A percentile compares a stretch with the other conserved stretches of the same genome.
These are phyloP conservation scores for Phaeophleospora eucalypticola DNA, from an alignment of 2,329 filamentous ascomycete species.

Conservation along the genomic window DNA sequence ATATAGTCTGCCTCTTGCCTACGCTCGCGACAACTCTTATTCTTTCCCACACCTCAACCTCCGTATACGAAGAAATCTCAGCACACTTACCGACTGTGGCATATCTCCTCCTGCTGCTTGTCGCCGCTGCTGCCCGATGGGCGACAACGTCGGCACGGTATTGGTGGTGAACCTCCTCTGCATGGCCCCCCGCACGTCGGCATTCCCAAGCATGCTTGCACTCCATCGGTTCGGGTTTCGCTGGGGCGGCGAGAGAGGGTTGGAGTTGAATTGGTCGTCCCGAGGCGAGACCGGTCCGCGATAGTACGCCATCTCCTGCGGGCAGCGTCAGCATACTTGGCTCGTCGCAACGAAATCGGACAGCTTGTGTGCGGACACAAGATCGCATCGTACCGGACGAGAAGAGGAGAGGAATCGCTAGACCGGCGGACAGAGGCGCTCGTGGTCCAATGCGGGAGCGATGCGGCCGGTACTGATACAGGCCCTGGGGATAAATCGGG, in stretches of 20 bases:
- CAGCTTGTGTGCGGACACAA: background rate
- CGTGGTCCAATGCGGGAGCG: constrained; percentile 1
- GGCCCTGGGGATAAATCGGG: background rate
- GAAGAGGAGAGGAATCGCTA: background rate
- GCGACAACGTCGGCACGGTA: constrained; percentile 68
- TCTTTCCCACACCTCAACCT: too few relatives aligned
- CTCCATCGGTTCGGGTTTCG: constrained; percentile 33
- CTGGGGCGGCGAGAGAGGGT: constrained; percentile 48
- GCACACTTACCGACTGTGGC: constrained; percentile 30
- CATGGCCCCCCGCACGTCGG: constrained; percentile 71
- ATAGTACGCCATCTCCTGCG: constrained; percentile 59
- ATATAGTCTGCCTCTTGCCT: too few relatives aligned
- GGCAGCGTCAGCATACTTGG: constrained; percentile 9
- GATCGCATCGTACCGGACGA: background rate
- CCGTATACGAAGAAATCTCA: too few relatives aligned
- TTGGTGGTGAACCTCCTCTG: constrained; percentile 91
- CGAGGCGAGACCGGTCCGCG: constrained; percentile 71
- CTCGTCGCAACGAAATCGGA: background rate
- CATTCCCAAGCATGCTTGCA: constrained; percentile 42
- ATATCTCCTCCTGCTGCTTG: constrained; percentile 49
- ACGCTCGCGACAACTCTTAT: too few relatives aligned
- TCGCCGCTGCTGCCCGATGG: constrained; percentile 53
- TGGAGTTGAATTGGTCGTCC: constrained; percentile 55
- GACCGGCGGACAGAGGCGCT: background rate
- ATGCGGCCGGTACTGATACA: background rate